Conservation (phyloP, 176 grass and related monocot species). For the Bolboschoenus planiculmis region DNA sequence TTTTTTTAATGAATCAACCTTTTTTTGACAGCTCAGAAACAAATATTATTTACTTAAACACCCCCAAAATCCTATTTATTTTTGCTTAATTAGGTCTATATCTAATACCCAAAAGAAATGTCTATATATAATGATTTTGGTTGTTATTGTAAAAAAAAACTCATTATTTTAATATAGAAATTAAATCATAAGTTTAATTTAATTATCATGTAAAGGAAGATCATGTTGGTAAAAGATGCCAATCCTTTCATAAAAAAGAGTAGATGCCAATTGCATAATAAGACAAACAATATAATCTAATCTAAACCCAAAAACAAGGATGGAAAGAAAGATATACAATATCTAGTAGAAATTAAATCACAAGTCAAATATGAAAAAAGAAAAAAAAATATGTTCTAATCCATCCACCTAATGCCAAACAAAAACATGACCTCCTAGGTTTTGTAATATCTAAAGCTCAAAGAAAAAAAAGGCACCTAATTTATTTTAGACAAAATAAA, state of each 20-base stretch:
- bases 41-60: neutral
- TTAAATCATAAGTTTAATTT: neutral
- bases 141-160: neutral
- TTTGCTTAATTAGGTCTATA: neutral
- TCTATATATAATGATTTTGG: neutral
- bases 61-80: neutral
- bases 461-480: neutral
- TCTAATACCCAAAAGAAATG: neutral
- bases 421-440: constrained; percentile 1
- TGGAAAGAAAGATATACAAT: neutral
- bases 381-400: neutral
- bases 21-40: neutral
- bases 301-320: neutral
- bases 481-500: neutral
- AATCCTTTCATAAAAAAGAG: neutral
- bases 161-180: neutral
- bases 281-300: neutral
- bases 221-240: neutral
- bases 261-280: neutral
- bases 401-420: neutral
- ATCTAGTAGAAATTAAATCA: neutral
- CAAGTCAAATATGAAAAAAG: neutral
- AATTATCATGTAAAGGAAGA: neutral
- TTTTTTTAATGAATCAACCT: neutral
- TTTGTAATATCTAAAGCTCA: neutral